Base-by-base conservation (phyloP, 2,329 filamentous ascomycete species). In the Fusarium tanahbumbuense region DNA sequence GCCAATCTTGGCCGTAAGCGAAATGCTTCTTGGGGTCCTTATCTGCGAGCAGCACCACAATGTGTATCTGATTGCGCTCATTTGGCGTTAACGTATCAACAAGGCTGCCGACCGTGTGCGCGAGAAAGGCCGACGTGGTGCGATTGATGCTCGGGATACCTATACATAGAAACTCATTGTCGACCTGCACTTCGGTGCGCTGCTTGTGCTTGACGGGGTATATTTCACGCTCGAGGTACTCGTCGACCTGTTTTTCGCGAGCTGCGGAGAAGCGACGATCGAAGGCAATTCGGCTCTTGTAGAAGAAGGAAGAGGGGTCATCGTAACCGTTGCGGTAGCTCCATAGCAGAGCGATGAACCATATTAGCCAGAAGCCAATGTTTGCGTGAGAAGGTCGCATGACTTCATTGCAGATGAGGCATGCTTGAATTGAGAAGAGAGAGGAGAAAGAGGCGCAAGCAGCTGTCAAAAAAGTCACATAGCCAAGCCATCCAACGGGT, bases 141-240 rank as follows among this genome's bases (percentile, higher is more conserved):
- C 78, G 76, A 63, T 77, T 79, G 37, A 80, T 68, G 66, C 75
- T 78, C 15, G 78, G 78, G n/a, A 80, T 78, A 37, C 78, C 78
- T 47, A 80, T 68, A 58, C 78, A 80, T 7, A 80, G 54, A 6
- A 70, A 62, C 2, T 69, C 68, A 30, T 69, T 61, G 1, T 53
- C 55, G 11, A 50, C 64, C 12, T 64, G 56, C 0, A 56, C 49
- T 15, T 52, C 47, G 9, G 68, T 66, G 15, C 68, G 52, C n/a
- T 61, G 54, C 8, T 56, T 56, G 6, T 69, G 59, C 28, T 45
- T 45, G 27, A 56, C 41, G 10, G 68, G 20, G 34, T 69, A 68
- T 11, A 71, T 59, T 23, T 67, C 42, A 76, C 69, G 59, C 61
- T 77, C 42, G n/a, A 64, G 50, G 16, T 53, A 71, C 3, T 41